phyloP scores from a whole-genome alignment of 805 yeast species.

The Metschnikowia dekortorum region DNA sequence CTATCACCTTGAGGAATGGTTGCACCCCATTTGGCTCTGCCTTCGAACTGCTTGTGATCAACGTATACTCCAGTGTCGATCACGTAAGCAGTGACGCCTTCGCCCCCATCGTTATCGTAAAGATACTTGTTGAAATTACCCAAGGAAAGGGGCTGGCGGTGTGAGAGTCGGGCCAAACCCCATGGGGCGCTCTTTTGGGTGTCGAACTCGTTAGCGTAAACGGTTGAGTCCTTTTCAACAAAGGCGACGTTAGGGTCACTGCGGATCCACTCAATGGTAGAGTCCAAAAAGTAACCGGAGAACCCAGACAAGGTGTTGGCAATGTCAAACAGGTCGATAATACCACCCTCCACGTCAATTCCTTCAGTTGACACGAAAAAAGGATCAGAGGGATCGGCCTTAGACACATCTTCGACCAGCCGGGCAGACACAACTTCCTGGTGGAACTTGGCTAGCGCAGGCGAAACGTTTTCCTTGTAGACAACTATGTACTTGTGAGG shows the following conservation, averaged over 20 bases:
- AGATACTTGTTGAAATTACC: slow-evolving; percentile 50
- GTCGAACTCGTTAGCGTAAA: slow-evolving; percentile 56
- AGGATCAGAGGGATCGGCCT: slow-evolving; percentile 20
- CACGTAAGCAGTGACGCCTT: slow-evolving; percentile 65
- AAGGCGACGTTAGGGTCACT: slow-evolving; percentile 57
- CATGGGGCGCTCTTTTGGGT: slow-evolving; percentile 86
- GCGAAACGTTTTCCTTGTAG: slow-evolving; percentile 60
- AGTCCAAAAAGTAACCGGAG: slow-evolving; percentile 76
- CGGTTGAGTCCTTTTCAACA: slow-evolving; percentile 67
- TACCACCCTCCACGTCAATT: slow-evolving; percentile 12
- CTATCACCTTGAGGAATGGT: slow-evolving; percentile 58
- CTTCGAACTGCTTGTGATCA: slow-evolving; percentile 60
- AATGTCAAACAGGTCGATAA: slow-evolving; percentile 49
- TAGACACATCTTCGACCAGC: slow-evolving; percentile 43
- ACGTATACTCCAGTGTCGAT: slow-evolving; percentile 78
- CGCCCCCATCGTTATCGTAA: slow-evolving; percentile 41
- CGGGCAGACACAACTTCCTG: slow-evolving; percentile 51
- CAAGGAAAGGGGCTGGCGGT: slow-evolving; percentile 64
- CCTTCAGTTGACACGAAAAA: slow-evolving; percentile 12
- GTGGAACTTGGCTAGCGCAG: slow-evolving; percentile 59
- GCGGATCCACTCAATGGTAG: slow-evolving; percentile 69
- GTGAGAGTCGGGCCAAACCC: slow-evolving; percentile 91
- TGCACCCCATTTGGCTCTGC: slow-evolving; percentile 54
- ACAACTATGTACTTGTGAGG: slow-evolving; percentile 83
- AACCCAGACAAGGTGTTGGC: slow-evolving; percentile 63